Conservation (phyloP, 2,329 filamentous ascomycete genomes). For the Cryphonectria carpinicola region DNA sequence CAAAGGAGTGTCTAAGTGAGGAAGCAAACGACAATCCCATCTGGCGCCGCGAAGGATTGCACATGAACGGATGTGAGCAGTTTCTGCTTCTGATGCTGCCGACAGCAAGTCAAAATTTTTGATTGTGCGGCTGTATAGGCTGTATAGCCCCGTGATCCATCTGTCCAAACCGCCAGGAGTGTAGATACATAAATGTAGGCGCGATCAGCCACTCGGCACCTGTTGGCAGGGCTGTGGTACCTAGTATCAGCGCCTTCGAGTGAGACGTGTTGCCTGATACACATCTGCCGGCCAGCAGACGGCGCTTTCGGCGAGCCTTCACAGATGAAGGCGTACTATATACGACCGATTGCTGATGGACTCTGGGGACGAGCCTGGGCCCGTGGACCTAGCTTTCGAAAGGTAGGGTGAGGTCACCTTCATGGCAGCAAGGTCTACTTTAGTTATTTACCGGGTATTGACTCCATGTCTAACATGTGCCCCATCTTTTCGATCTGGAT, state of each 20-base stretch:
- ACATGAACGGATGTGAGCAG: background rate
- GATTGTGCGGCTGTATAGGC: background rate
- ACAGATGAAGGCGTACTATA: background rate
- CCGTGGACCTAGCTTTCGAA: background rate
- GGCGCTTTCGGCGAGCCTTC: background rate
- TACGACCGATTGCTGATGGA: background rate
- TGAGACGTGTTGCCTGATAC: background rate
- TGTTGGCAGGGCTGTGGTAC: background rate
- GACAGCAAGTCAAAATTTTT: background rate
- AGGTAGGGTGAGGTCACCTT: background rate
- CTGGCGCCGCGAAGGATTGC: background rate
- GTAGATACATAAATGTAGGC: background rate
- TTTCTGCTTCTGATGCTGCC: background rate
- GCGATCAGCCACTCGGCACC: background rate
- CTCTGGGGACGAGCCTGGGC: background rate
- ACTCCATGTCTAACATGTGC: slow-evolving; percentile 69
- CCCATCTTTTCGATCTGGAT: slow-evolving; percentile 83
- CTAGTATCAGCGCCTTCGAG: background rate
- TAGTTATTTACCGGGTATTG: slow-evolving; percentile 31
- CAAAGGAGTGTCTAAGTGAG: background rate
- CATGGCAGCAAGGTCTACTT: background rate
- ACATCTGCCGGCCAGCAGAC: background rate
- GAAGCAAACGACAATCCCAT: background rate
- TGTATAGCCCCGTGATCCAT: background rate
- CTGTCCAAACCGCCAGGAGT: background rate